These are phyloP conservation scores for Teratosphaeria viscida DNA, from an alignment of 2,329 filamentous ascomycete species.

Conservation along the genomic window DNA sequence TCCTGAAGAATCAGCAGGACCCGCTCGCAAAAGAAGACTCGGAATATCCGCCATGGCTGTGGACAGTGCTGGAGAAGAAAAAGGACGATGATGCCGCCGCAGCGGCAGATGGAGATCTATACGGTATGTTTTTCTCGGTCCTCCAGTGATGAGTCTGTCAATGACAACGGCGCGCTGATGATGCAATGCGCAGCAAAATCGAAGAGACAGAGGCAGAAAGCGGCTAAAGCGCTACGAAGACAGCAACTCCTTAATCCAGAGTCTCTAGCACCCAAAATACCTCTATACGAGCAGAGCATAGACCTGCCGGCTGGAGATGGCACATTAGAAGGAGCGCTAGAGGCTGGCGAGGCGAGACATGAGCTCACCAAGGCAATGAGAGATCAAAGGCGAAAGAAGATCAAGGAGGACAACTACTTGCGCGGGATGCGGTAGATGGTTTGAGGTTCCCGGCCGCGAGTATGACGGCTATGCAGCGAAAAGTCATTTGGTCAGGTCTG, in stretches of 20 bases:
- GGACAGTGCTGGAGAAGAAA: conserved; percentile 55
- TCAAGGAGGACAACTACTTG: conserved; percentile 80
- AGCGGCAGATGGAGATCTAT: conserved; percentile 55
- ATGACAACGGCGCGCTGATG: neutral
- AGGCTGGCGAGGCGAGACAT: conserved; percentile 43
- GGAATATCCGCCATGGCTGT: conserved; percentile 74
- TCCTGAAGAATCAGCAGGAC: conserved; percentile 61
- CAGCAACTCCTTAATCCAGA: conserved; percentile 56
- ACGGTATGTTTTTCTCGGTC: conserved; percentile 50
- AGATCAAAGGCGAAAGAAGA: conserved; percentile 61
- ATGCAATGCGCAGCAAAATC: conserved; percentile 55
- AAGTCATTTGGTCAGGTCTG: neutral
- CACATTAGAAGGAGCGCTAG: conserved; percentile 34
- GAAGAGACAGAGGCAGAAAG: conserved; percentile 65
- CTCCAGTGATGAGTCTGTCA: neutral
- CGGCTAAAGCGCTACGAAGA: conserved; percentile 54
- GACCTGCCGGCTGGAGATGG: conserved; percentile 53
- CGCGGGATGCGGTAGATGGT: conserved; percentile 23
- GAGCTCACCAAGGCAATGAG: conserved; percentile 63
- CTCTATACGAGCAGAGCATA: conserved; percentile 65
- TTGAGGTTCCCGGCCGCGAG: neutral
- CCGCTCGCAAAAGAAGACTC: conserved; percentile 63
- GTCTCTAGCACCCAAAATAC: conserved; percentile 53
- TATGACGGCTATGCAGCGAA: neutral
- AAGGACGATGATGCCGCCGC: conserved; percentile 40